A percentile compares a stretch with the other conserved stretches of the same genome.
phyloP scores from a whole-genome alignment of 1,284 basidiomycete species.

The Athelia sp. region DNA sequence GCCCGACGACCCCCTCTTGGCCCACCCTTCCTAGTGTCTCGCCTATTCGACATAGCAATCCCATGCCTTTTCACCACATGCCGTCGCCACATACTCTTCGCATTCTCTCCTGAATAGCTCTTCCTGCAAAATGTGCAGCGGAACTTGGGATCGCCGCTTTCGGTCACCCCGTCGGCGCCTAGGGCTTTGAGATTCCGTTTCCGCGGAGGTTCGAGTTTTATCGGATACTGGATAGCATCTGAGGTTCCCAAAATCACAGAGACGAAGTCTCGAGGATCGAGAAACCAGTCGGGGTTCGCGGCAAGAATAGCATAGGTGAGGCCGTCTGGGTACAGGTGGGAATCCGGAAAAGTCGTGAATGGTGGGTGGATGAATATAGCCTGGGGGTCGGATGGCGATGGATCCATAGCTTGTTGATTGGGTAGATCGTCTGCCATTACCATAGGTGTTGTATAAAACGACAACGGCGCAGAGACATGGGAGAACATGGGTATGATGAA shows the following conservation, averaged over 20 bases:
- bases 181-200: constrained; percentile 67
- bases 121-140: constrained; percentile 78
- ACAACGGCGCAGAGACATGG: neutral
- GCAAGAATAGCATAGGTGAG: constrained; percentile 65
- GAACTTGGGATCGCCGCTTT: constrained; percentile 71
- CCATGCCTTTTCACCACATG: constrained; percentile 84
- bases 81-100: constrained; percentile 83
- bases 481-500: constrained; percentile 1
- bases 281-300: constrained; percentile 71
- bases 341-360: constrained; percentile 58
- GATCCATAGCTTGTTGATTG: constrained; percentile 52
- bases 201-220: constrained; percentile 69
- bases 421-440: constrained; percentile 18
- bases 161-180: constrained; percentile 62
- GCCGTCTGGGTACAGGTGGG: constrained; percentile 54
- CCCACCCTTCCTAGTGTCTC: constrained; percentile 32
- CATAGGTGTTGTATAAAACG: constrained; percentile 1
- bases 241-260: constrained; percentile 41
- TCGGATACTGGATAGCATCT: constrained; percentile 58
- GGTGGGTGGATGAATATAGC: constrained; percentile 69
- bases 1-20: neutral
- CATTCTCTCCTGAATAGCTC: constrained; percentile 76
- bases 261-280: constrained; percentile 61
- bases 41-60: constrained; percentile 78
- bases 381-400: constrained; percentile 54